phyloP scores from a whole-genome alignment of 2,329 filamentous ascomycete genomes.

The Fusarium concolor region DNA sequence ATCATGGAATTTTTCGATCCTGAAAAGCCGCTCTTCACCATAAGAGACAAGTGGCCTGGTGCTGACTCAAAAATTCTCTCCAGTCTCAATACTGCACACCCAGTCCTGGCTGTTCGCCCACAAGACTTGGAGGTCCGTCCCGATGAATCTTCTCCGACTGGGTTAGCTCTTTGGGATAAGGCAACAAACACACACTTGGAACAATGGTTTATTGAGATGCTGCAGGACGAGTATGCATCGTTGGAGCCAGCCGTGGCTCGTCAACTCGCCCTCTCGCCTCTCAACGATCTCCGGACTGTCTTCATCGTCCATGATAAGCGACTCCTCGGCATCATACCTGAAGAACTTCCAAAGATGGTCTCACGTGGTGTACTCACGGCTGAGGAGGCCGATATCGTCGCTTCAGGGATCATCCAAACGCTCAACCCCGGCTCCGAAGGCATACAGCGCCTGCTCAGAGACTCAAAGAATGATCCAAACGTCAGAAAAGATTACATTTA shows the following conservation, averaged over 20 bases:
- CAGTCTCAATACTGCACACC: background rate
- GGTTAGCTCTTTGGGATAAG: constrained; percentile 10
- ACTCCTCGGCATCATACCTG: constrained; percentile 22
- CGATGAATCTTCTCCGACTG: background rate
- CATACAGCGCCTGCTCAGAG: background rate
- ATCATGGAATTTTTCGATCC: constrained; percentile 14
- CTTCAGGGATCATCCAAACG: constrained; percentile 8
- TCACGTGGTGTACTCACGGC: constrained; percentile 10
- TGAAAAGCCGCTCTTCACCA: constrained; percentile 9
- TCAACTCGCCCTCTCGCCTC: constrained; percentile 15
- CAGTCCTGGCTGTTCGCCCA: constrained; percentile 8
- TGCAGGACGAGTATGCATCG: constrained; percentile 20
- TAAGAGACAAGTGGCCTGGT: constrained; percentile 22
- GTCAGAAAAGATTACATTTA: constrained; percentile 10
- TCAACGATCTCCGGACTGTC: constrained; percentile 28
- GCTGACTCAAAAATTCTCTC: constrained; percentile 16
- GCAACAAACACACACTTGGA: background rate
- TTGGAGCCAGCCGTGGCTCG: constrained; percentile 15
- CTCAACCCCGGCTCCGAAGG: constrained; percentile 15
- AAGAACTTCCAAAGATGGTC: constrained; percentile 26
- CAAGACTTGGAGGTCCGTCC: constrained; percentile 16
- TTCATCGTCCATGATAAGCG: constrained; percentile 34
- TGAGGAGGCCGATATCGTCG: constrained; percentile 14
- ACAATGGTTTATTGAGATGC: constrained; percentile 29
- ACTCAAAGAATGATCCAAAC: background rate